Evolutionary conservation across 768 basidiomycete species (phyloP).

Genomic region (Trametes elegans): DNA sequence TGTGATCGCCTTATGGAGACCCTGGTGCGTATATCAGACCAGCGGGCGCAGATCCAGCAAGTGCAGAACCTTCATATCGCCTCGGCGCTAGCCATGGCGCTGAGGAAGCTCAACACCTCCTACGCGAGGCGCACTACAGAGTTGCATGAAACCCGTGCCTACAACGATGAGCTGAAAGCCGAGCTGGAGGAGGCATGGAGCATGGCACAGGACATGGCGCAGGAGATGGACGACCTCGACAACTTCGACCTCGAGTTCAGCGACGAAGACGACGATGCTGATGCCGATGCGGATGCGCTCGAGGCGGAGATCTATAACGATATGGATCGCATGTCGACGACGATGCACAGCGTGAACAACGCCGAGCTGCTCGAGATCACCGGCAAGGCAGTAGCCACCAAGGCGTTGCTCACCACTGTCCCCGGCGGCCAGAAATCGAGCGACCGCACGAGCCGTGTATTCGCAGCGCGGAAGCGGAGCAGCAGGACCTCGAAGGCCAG

Average conservation of each 20-base stretch:
- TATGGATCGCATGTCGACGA: slow-evolving; percentile 15
- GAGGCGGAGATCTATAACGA: slow-evolving; percentile 31
- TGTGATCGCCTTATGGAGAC: slow-evolving; percentile 60
- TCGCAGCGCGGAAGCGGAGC: slow-evolving; percentile 66
- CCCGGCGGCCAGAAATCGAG: slow-evolving; percentile 27
- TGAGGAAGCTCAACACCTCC: slow-evolving; percentile 77
- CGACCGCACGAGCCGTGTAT: slow-evolving; percentile 44
- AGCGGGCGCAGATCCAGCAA: slow-evolving; percentile 58
- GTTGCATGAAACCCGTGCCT: slow-evolving; percentile 44
- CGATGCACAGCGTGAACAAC: slow-evolving; percentile 26
- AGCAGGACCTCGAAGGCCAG: slow-evolving; percentile 63
- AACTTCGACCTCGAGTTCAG: slow-evolving; percentile 24
- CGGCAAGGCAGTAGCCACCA: slow-evolving; percentile 37
- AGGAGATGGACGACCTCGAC: slow-evolving; percentile 67
- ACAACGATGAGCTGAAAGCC: slow-evolving; percentile 56
- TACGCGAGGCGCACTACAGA: slow-evolving; percentile 66
- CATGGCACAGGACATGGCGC: slow-evolving; percentile 69
- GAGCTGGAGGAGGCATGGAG: slow-evolving; percentile 82
- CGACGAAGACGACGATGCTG: slow-evolving; percentile 18
- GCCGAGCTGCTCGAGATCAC: slow-evolving; percentile 38
- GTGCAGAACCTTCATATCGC: slow-evolving; percentile 67
- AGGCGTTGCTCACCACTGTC: slow-evolving; percentile 32
- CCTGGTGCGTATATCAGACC: slow-evolving; percentile 58
- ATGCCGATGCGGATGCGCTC: slow-evolving; percentile 11
- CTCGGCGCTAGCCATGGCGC: slow-evolving; percentile 73